phyloP scores from a whole-genome alignment of 768 basidiomycete genomes.

The Podaxis pistillaris region DNA sequence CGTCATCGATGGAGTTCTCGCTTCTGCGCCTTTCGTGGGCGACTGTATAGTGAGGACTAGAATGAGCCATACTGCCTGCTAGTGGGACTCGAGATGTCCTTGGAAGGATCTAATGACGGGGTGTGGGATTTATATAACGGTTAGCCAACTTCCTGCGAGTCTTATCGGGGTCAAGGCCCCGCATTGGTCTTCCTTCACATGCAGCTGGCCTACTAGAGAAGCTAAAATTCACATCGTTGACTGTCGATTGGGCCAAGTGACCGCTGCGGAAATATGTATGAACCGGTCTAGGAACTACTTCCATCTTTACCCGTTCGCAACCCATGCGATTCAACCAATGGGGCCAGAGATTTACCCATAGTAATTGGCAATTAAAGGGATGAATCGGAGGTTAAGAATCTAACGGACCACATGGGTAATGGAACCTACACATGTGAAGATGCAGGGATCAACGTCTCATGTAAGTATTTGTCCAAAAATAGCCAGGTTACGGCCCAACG shows the following conservation, averaged over 20 bases:
- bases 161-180: neutral
- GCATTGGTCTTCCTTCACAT: conserved; percentile 6
- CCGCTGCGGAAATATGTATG: neutral
- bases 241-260: conserved; percentile 6
- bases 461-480: neutral
- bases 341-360: neutral
- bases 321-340: neutral
- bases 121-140: conserved; percentile 7
- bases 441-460: conserved; percentile 7
- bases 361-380: neutral
- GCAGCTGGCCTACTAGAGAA: neutral
- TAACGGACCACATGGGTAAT: conserved; percentile 6
- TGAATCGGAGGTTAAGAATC: neutral
- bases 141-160: neutral
- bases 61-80: conserved; percentile 2
- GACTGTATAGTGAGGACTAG: conserved; percentile 5
- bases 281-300: neutral
- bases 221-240: neutral
- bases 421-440: conserved; percentile 8
- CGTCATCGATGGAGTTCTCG: neutral
- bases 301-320: neutral
- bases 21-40: neutral
- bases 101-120: neutral
- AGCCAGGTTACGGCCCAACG: neutral
- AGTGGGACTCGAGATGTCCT: conserved; percentile 12